Evolutionary conservation across 75 land plant species (phyloP).

Genomic region (Adiantum capillusveneris): DNA sequence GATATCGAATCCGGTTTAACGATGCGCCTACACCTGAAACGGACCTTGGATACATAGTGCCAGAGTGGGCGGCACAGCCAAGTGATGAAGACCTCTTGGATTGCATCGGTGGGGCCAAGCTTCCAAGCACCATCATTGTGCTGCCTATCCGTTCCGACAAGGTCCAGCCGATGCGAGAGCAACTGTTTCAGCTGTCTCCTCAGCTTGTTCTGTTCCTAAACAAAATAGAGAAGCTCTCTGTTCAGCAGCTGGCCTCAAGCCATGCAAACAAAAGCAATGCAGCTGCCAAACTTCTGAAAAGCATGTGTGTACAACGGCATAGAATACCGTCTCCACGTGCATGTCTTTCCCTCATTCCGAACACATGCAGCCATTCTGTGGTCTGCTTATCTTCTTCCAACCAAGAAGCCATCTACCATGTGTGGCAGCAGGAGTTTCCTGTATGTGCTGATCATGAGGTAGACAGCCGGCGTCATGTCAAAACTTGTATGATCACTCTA

Average conservation of each 20-base stretch:
- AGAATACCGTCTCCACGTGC: not conserved
- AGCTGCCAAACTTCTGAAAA: too few relatives aligned
- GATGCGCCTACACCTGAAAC: conserved; percentile 32
- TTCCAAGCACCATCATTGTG: conserved; percentile 45
- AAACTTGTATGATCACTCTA: conserved; percentile 44
- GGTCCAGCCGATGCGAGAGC: conserved; percentile 37
- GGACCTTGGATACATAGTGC: conserved; percentile 46
- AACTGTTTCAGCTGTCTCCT: conserved; percentile 43
- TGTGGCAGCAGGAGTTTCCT: conserved; percentile 62
- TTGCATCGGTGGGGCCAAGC: conserved; percentile 22
- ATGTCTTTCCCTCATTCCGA: not conserved
- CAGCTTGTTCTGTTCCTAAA: conserved; percentile 54
- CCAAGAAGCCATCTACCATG: conserved; percentile 31
- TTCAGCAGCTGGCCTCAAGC: conserved; percentile 17
- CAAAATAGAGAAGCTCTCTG: conserved; percentile 40
- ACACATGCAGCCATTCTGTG: not conserved
- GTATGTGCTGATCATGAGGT: conserved; percentile 27
- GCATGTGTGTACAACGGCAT: not conserved
- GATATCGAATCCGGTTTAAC: conserved; percentile 52
- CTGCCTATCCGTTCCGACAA: conserved; percentile 51
- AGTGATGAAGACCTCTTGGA: conserved; percentile 22
- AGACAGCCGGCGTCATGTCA: conserved; percentile 31
- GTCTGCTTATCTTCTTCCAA: not conserved
- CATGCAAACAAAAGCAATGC: too few relatives aligned
- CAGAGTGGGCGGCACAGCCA: conserved; percentile 63